Base-by-base conservation (phyloP, 768 basidiomycete species). In the Phanerochaete carnosa region DNA sequence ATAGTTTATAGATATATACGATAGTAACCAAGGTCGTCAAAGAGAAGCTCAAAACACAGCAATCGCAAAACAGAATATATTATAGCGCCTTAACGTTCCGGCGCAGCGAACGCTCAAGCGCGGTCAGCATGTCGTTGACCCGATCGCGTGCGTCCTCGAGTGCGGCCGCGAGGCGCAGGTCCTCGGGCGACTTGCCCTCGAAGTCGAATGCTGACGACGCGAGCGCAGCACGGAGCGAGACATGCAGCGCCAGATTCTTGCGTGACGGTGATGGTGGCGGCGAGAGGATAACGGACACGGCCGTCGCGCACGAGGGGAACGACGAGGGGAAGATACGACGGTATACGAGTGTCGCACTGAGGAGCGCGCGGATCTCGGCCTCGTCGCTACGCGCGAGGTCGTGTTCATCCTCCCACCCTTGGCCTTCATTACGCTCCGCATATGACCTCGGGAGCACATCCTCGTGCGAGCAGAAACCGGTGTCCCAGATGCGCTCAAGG, bases 101-200 rank as follows among this genome's bases (percentile, higher is more conserved):
- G 58, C 66, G 60, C 39, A 66, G 63, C 55, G 67, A 68, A 35
- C 68, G 66, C 59, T 70, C 70, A 9, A 65, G 63, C 57, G 74
- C 75, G 3, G 81, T 78, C 50, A 92, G 77, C 77, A 87, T 77
- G 74, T 93, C 91, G 50, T 91, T 88, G 35, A 85, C 86, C n/a
- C 79, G 74, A 71, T 92, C 91, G 59, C 86, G 79, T 50, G 89
- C 90, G 61, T 92, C 89, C 70, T 92, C 90, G 56, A 92, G 70
- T 28, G 71, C 70, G n/a, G 57, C 72, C 33, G 68, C 73, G 64
- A 82, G 80, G 66, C 77, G 81, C 57, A 71, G 76, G 57, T 78
- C 68, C 67, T 72, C 68, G 30, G 69, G 64, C 43, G 69, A 66
- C 30, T 75, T 76, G 43, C 68, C 72, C 25, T 58, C 66, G 39